Conservation (phyloP, 768 basidiomycete species). For the Calocera cornea region DNA sequence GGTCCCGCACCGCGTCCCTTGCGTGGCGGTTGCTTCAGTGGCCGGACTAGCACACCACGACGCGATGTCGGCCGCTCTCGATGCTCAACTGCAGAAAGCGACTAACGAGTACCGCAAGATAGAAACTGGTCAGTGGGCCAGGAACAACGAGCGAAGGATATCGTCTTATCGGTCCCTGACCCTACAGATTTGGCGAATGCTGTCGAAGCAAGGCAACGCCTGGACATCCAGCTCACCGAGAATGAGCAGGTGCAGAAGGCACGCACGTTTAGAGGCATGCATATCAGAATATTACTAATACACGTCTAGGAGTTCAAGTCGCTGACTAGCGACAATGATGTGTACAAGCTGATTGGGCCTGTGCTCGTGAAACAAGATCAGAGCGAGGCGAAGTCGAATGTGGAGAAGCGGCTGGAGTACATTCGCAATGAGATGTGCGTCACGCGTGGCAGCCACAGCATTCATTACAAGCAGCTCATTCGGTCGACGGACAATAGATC, state of each 20-base stretch:
- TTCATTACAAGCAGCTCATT: slow-evolving; percentile 9
- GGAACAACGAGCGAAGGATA: neutral
- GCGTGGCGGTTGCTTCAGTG: neutral
- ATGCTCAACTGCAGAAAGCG: neutral
- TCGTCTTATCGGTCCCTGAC: neutral
- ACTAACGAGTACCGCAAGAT: neutral
- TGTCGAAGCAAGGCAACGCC: slow-evolving; percentile 67
- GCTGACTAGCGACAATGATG: slow-evolving; percentile 57
- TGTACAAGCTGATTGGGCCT: slow-evolving; percentile 87
- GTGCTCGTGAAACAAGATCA: slow-evolving; percentile 84
- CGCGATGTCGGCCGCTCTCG: neutral
- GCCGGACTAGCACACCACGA: neutral
- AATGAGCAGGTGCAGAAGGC: slow-evolving; percentile 89
- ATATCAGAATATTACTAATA: neutral
- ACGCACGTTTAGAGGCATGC: slow-evolving; percentile 5
- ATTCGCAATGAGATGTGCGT: slow-evolving; percentile 78
- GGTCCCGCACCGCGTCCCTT: slow-evolving; percentile 4
- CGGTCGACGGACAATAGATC: slow-evolving; percentile 37
- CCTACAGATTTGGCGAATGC: slow-evolving; percentile 45
- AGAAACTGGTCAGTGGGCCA: neutral
- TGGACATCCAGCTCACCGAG: slow-evolving; percentile 85
- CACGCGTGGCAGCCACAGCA: neutral
- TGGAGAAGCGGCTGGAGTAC: slow-evolving; percentile 80
- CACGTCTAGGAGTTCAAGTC: slow-evolving; percentile 62
- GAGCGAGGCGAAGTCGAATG: slow-evolving; percentile 70